phyloP scores from a whole-genome alignment of 306 rosid species.

The Abrus pulchellus region DNA sequence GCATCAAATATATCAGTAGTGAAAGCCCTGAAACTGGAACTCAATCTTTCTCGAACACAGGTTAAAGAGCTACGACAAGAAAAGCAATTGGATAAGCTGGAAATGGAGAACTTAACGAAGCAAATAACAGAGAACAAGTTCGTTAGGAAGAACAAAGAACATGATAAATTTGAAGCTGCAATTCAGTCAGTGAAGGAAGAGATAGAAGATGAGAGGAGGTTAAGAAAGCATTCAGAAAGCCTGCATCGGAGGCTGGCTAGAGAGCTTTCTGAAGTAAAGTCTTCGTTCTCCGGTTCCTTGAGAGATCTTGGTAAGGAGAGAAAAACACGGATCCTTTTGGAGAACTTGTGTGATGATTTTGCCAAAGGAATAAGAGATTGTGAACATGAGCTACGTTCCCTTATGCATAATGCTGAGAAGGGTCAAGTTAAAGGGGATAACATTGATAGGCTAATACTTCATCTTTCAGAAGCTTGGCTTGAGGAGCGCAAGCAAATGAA shows the following conservation, averaged over 20 bases:
- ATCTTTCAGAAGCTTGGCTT: constrained; percentile 82
- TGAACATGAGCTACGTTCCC: constrained; percentile 60
- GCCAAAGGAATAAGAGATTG: constrained; percentile 71
- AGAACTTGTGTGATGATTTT: constrained; percentile 80
- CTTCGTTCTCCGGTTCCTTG: constrained; percentile 56
- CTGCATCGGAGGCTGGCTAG: constrained; percentile 57
- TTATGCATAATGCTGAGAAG: constrained; percentile 55
- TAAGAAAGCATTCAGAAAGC: constrained; percentile 68
- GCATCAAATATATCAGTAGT: constrained; percentile 55
- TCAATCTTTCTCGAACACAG: constrained; percentile 59
- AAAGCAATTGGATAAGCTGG: constrained; percentile 60
- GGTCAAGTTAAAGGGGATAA: constrained; percentile 49
- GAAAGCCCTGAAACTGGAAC: constrained; percentile 65
- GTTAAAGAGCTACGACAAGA: constrained; percentile 58
- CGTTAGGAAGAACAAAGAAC: constrained; percentile 55
- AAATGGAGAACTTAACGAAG: constrained; percentile 58
- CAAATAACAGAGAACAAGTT: constrained; percentile 50
- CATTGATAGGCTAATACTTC: constrained; percentile 59
- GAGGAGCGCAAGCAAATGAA: constrained; percentile 73
- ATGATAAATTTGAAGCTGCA: constrained; percentile 51
- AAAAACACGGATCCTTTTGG: constrained; percentile 64
- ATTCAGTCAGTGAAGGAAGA: constrained; percentile 59
- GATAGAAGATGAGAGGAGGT: constrained; percentile 69
- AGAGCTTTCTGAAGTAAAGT: constrained; percentile 66
- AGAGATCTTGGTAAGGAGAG: constrained; percentile 75